Evolutionary conservation across 257 asterid genomes (phyloP), one percentile per base, ranked within the genome.

Genomic region (Ilex aquifolium): DNA sequence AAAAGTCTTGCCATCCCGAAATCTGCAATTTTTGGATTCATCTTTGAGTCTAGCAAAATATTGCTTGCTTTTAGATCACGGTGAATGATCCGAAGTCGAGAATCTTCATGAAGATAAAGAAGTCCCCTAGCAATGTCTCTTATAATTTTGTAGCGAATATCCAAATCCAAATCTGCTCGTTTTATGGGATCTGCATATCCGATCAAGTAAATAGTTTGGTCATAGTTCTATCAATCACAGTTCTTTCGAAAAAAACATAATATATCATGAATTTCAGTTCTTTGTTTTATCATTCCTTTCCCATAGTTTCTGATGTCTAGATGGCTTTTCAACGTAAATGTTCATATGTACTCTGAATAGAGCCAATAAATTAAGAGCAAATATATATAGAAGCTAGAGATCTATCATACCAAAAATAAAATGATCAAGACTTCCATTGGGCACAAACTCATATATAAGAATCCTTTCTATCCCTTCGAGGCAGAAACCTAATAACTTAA

Each of bases 1-100:
- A 77, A 83, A 13, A 83, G 16, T 56, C 71, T 75, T 5, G 88
- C 90, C 78, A 79, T 72, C n/a, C 88, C 88, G 69, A 82, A 85
- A 61, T 85, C 93, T 0, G 81, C 69, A 3, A 85, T 80, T 69
- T 82, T 82, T 0, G 87, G 77, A 30, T 79, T 77, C 86, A 83
- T 72, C 0, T 80, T 66, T 11, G 51, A 67, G 36, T 83, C 88
- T 30, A 83, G 5, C 10, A 80, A 81, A 61, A 82, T 31, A 48
- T 82, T 85, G 10, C 80, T 65, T 0, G 57, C 74, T 67, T 76
- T 82, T 2, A 80, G 64, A 46, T 80, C 85, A 1, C 81, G 84
- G 2, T 83, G 94, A 65, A 80, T 77, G 44, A 82, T 76, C 17
- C 52, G 61, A 6, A 77, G 48, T 12, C 79, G 68, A 56, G 90